A percentile compares a stretch with the other conserved stretches of the same genome.
These are phyloP conservation scores for Manihot esculenta DNA, from an alignment of 441 rosid genomes.

Conservation along the genomic window DNA sequence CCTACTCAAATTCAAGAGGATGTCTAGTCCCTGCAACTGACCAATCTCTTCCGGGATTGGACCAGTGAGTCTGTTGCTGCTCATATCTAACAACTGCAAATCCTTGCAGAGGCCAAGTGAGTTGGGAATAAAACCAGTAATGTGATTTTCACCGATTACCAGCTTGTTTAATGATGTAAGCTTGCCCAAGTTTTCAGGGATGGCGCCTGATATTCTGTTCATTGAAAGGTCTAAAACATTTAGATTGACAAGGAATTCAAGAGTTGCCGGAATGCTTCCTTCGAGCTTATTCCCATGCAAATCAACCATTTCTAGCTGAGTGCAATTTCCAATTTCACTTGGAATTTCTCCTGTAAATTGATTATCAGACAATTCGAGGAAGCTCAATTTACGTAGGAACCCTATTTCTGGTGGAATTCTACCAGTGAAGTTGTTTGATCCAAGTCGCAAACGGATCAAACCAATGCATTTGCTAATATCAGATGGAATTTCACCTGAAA, in stretches of 20 bases:
- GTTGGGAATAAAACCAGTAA: slow-evolving; percentile 53
- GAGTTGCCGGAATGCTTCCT: slow-evolving; percentile 53
- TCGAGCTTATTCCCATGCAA: slow-evolving; percentile 48
- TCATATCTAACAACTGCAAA: slow-evolving; percentile 62
- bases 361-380: slow-evolving; percentile 65
- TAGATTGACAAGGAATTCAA: slow-evolving; percentile 44
- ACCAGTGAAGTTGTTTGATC: slow-evolving; percentile 58
- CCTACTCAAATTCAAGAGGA: slow-evolving; percentile 62
- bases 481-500: slow-evolving; percentile 59
- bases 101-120: slow-evolving; percentile 57
- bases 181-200: slow-evolving; percentile 57
- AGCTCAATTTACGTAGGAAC: slow-evolving; percentile 44
- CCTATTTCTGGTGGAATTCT: slow-evolving; percentile 54
- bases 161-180: slow-evolving; percentile 60
- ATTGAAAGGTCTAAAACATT: slow-evolving; percentile 62
- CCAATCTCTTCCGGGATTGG: slow-evolving; percentile 58
- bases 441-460: slow-evolving; percentile 59
- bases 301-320: slow-evolving; percentile 65
- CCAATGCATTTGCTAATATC: slow-evolving; percentile 56
- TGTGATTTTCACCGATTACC: slow-evolving; percentile 45
- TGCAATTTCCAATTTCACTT: slow-evolving; percentile 52
- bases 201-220: slow-evolving; percentile 46
- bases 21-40: slow-evolving; percentile 52
- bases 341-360: slow-evolving; percentile 57
- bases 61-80: slow-evolving; percentile 57